Evolutionary conservation across 2,329 filamentous ascomycete species (phyloP), one percentile per base, ranked within the genome.

Genomic region (Pseudogymnoascus sp.): DNA sequence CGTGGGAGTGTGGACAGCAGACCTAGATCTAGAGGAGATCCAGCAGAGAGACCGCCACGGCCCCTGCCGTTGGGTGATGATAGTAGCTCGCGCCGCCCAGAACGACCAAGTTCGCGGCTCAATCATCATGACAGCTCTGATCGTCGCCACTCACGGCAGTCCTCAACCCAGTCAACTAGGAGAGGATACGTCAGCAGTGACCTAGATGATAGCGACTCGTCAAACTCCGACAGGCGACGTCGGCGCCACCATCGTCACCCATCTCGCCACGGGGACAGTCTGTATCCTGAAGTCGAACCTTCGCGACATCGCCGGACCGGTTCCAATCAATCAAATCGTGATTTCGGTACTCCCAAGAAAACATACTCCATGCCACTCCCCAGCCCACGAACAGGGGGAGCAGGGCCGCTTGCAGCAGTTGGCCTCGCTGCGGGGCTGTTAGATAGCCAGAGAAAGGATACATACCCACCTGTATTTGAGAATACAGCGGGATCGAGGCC

Each of bases 121-220:
- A 69, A 37, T 66, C 67, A 7, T 65, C 68, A 31, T 64, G 50
- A 56, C 50, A 56, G 50, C 50, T 56, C n/a, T 56, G 63, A 31
- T 59, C 62, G 37, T 64, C 63, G 28, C 63, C 64, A 18, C 65
- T 70, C 69, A 7, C 67, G 69, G 10, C 69, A 65, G 62, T 65
- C 67, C 23, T 67, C 67, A 11, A 64, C 60, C 11, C 64, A 65
- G 14, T 69, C 68, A 3, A 65, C 62, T 12, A 63, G 62, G 16
- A 59, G 63, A 23, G 28, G 14, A n/a, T 38, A 62, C 31, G 7
- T 14, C 46, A 40, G 18, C 36, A 64, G 63, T 50, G 73, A 70
- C 62, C 69, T 70, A 2, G 71, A 72, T 42, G 70, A 71, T 14
- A 61, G 69, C 25, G 64, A 62, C n/a, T 68, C 70, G 38, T 71